Base-by-base conservation (phyloP, 768 basidiomycete genomes). In the Cantharellus anzutake region DNA sequence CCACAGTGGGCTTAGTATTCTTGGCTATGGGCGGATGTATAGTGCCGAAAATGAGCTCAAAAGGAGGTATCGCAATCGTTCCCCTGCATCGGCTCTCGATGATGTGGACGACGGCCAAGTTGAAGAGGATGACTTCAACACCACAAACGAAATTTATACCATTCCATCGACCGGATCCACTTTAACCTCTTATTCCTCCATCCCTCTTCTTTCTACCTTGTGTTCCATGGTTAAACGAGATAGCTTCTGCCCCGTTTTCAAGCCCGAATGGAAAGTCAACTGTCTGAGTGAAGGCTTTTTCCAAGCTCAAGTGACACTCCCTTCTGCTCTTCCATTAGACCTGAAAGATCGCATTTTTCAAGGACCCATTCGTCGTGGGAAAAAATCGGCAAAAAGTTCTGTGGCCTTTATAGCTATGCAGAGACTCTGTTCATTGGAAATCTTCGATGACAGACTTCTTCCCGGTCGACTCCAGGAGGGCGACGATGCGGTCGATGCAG, bases 401-500 rank as follows among this genome's bases (percentile, higher is more conserved):
- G 88, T 79, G 5, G 85, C 88, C 0, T 93, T 88, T 67, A 70
- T 79, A 62, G 89, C 84, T 2, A 85, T 88, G 29, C 81, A 79
- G 64, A 73, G 73, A 2, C 74, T 94, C 14, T 78, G 82, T 61
- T 72, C 74, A 38, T 71, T 87, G n/a, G 77, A 83, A 38, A 82
- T 87, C 3, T 83, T 92, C 64, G 83, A 93, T 65, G 82, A 90
- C 60, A 82, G 85, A 66, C 76, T 94, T 2, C 74, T 90, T 5
- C 90, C 91, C 0, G 72, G 77, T n/a, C 75, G 80, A 11, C 75
- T 74, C 51, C 69, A 76, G 38, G 71, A 72, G 44, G 78, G 74
- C 3, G 74, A 72, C 39, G 74, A 71, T 29, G 73, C 75, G 38
- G 74, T 78, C 58, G 80, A 82, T 63, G 73, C 75, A 0, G 80